phyloP scores from a whole-genome alignment of 768 basidiomycete species.

The Psilocybe subaeruginosa region DNA sequence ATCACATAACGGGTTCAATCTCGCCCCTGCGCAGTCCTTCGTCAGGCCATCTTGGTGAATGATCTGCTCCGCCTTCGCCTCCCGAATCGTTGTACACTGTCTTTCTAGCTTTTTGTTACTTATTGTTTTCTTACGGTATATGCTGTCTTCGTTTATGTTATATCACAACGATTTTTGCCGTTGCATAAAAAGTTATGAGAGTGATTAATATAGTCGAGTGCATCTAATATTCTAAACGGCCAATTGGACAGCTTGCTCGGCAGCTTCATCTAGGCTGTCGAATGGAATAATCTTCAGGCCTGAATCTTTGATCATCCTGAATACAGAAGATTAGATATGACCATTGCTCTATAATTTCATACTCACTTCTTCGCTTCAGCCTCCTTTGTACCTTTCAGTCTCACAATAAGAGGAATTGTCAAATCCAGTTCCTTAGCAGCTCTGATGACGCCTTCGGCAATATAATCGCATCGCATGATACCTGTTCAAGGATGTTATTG shows the following conservation, averaged over 20 bases:
- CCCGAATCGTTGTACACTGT: constrained; percentile 26
- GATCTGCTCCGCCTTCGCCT: constrained; percentile 13
- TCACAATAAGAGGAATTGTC: constrained; percentile 86
- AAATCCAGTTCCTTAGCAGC: constrained; percentile 91
- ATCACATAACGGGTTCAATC: constrained; percentile 42
- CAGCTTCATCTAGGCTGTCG: constrained; percentile 93
- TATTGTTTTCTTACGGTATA: constrained; percentile 41
- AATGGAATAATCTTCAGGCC: constrained; percentile 93
- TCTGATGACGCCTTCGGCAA: constrained; percentile 97
- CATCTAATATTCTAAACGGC: constrained; percentile 43
- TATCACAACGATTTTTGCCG: constrained; percentile 27
- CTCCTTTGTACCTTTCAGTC: constrained; percentile 97
- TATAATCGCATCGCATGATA: constrained; percentile 99
- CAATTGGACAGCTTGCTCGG: constrained; percentile 75
- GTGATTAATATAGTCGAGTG: constrained; percentile 21
- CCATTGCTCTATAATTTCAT: background rate
- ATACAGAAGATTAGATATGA: constrained; percentile 15
- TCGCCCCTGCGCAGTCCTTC: constrained; percentile 43
- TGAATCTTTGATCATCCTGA: constrained; percentile 90
- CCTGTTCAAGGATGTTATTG: constrained; percentile 38
- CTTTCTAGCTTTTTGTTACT: constrained; percentile 29
- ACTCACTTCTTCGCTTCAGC: constrained; percentile 91
- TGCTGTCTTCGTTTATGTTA: constrained; percentile 38
- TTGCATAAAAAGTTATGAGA: constrained; percentile 16
- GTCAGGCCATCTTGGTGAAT: constrained; percentile 55